phyloP scores from a whole-genome alignment of 805 yeast species.

The Saccharomycopsis sp. region DNA sequence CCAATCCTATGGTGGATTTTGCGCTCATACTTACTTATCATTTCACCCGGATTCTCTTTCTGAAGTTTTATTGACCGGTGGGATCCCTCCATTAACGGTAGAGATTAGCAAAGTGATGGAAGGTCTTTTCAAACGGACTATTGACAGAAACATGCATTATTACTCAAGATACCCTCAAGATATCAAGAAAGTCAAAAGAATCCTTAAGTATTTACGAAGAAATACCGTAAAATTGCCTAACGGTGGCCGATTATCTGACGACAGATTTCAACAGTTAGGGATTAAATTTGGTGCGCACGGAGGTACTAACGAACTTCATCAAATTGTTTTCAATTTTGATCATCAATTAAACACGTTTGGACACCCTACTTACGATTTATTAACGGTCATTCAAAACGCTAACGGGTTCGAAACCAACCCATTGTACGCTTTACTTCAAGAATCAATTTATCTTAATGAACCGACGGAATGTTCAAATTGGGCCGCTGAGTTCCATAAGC shows the following conservation, averaged over 20 bases:
- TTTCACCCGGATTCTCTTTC: slow-evolving; percentile 35
- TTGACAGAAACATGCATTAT: slow-evolving; percentile 41
- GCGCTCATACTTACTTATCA: slow-evolving; percentile 43
- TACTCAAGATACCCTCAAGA: slow-evolving; percentile 46
- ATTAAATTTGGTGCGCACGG: slow-evolving; percentile 43
- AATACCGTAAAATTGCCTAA: slow-evolving; percentile 37
- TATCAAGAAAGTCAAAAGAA: slow-evolving; percentile 30
- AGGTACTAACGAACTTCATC: slow-evolving; percentile 43
- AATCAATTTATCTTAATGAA: slow-evolving; percentile 50
- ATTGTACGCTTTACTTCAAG: slow-evolving; percentile 50
- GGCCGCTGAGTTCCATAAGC: slow-evolving; percentile 45
- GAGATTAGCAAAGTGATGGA: slow-evolving; percentile 45
- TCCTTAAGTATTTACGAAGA: slow-evolving; percentile 30
- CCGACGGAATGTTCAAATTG: slow-evolving; percentile 33
- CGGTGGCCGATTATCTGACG: slow-evolving; percentile 43
- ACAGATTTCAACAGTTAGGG: slow-evolving; percentile 49
- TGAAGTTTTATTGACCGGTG: slow-evolving; percentile 47
- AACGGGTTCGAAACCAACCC: slow-evolving; percentile 46
- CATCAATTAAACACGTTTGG: slow-evolving; percentile 34
- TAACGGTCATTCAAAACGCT: slow-evolving; percentile 29
- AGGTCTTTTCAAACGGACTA: slow-evolving; percentile 41
- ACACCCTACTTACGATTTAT: slow-evolving; percentile 33
- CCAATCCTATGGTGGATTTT: slow-evolving; percentile 52
- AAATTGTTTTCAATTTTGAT: slow-evolving; percentile 34
- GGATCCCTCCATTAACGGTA: slow-evolving; percentile 51